Evolutionary conservation across 1,139 yeast genomes (phyloP).

Genomic region (Taiozyma sp.): DNA sequence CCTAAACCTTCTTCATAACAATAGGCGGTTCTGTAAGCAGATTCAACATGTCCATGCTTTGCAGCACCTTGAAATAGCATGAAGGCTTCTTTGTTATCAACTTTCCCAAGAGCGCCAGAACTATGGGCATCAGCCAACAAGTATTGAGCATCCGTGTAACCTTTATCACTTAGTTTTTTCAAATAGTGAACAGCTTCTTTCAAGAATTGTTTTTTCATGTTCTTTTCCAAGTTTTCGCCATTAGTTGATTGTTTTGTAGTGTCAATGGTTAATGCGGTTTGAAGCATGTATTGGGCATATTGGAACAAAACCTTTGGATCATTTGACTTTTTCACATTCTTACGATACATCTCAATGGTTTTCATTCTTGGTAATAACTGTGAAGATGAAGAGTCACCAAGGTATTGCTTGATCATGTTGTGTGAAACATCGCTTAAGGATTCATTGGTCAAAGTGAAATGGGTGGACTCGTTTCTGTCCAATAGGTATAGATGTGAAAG

Average conservation of each 20-base stretch:
- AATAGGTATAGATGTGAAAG: slow-evolving; percentile 33
- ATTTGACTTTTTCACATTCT: slow-evolving; percentile 77
- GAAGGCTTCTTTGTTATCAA: slow-evolving; percentile 78
- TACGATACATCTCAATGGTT: slow-evolving; percentile 81
- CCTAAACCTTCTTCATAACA: slow-evolving; percentile 96
- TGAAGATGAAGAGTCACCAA: slow-evolving; percentile 41
- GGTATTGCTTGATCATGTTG: slow-evolving; percentile 36
- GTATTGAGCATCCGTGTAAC: slow-evolving; percentile 88
- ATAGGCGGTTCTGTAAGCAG: slow-evolving; percentile 85
- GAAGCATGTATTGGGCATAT: slow-evolving; percentile 87
- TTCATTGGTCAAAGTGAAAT: slow-evolving; percentile 33
- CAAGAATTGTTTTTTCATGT: slow-evolving; percentile 40
- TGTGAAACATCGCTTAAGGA: slow-evolving; percentile 34
- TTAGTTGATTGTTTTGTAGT: slow-evolving; percentile 11
- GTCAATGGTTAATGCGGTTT: slow-evolving; percentile 67
- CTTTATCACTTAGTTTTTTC: slow-evolving; percentile 70
- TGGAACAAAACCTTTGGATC: slow-evolving; percentile 85
- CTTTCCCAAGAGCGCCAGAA: slow-evolving; percentile 79
- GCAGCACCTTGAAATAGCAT: slow-evolving; percentile 81
- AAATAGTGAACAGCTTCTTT: slow-evolving; percentile 75
- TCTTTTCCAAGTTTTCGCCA: slow-evolving; percentile 17
- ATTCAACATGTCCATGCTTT: slow-evolving; percentile 86
- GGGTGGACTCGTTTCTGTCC: slow-evolving; percentile 28
- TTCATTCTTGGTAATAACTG: slow-evolving; percentile 71
- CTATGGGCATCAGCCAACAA: slow-evolving; percentile 83